Percentiles rank a stretch among this genome's conserved stretches.
phyloP scores from a whole-genome alignment of 305 asterid species.

The Fraxinus latifolia region DNA sequence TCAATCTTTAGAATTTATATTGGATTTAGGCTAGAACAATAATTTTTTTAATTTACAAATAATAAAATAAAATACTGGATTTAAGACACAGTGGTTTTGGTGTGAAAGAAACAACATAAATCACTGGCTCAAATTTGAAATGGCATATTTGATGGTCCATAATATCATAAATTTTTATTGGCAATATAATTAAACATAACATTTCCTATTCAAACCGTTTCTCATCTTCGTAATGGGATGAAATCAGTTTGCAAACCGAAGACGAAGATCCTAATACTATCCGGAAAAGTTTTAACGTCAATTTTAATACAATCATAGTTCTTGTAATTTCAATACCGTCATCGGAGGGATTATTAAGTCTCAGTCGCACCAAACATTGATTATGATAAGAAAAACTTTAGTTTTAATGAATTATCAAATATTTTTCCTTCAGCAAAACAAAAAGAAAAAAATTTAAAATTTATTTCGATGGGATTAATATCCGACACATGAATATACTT shows the following conservation, averaged over 20 bases:
- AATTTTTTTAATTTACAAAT: neutral
- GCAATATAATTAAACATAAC: neutral
- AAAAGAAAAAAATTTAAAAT: neutral
- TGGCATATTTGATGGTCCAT: neutral
- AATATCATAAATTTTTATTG: neutral
- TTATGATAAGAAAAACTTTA: neutral
- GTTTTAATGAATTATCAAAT: neutral
- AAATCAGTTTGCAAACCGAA: neutral
- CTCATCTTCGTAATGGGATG: neutral
- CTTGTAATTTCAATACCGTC: neutral
- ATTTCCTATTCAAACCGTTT: neutral
- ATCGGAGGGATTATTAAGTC: neutral
- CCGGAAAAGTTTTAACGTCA: neutral
- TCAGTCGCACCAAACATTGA: neutral
- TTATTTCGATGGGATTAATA: neutral
- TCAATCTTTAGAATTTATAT: neutral
- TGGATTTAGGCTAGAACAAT: neutral
- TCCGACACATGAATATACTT: neutral
- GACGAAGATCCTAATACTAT: neutral
- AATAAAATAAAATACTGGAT: neutral
- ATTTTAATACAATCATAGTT: neutral
- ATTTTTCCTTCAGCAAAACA: neutral
- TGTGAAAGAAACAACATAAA: neutral
- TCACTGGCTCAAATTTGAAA: neutral
- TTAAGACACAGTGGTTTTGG: neutral